Conservation (phyloP, 1,284 basidiomycete species). For the Cutaneotrichosporon mucoides region DNA sequence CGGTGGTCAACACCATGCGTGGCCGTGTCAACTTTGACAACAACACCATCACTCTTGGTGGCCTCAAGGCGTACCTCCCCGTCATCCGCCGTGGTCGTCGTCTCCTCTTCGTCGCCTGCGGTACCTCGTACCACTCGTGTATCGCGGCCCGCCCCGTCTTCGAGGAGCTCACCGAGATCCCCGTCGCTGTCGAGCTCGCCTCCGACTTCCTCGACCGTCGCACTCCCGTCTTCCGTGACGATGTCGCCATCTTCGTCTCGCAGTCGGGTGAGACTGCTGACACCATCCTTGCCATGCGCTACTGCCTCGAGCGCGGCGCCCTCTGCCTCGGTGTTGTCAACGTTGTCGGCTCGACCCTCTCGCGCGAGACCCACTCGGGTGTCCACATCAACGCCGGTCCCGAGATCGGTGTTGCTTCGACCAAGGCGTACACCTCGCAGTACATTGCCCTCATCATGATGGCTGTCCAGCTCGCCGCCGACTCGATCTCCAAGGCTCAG, state of each 20-base stretch:
- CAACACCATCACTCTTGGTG: slow-evolving; percentile 87
- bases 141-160: slow-evolving; percentile 91
- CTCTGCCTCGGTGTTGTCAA: slow-evolving; percentile 95
- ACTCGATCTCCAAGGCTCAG: slow-evolving; percentile 86
- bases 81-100: slow-evolving; percentile 93
- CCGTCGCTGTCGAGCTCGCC: slow-evolving; percentile 93
- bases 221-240: slow-evolving; percentile 99
- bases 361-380: slow-evolving; percentile 98
- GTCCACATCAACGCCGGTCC: slow-evolving; percentile 99
- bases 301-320: slow-evolving; percentile 94
- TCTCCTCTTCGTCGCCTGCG: slow-evolving; percentile 96
- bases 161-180: slow-evolving; percentile 98
- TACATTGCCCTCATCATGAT: slow-evolving; percentile 99
- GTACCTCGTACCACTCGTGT: slow-evolving; percentile 96
- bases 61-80: slow-evolving; percentile 88
- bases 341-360: slow-evolving; percentile 96
- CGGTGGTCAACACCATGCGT: slow-evolving; percentile 99
- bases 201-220: slow-evolving; percentile 98
- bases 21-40: slow-evolving; percentile 99
- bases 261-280: slow-evolving; percentile 99
- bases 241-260: slow-evolving; percentile 93
- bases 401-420: slow-evolving; percentile 99
- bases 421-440: slow-evolving; percentile 99
- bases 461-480: slow-evolving; percentile 94
- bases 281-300: slow-evolving; percentile 92